Percentiles rank a stretch among this genome's conserved stretches.
Evolutionary conservation across 75 land plant species (phyloP).

Genomic region (Pinus taeda): DNA sequence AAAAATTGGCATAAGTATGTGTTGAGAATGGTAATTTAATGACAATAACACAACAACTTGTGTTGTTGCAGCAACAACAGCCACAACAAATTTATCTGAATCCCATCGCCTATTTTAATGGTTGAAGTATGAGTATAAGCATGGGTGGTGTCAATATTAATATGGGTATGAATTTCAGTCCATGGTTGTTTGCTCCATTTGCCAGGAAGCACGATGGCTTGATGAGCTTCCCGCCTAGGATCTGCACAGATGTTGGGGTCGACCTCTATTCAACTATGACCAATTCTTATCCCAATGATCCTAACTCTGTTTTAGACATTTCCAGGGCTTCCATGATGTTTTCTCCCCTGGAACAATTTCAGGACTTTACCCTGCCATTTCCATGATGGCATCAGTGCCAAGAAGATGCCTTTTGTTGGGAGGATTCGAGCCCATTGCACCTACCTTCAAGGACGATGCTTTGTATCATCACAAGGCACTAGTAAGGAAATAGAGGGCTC

Average conservation of each 20-base stretch:
- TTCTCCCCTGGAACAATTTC: slow-evolving; percentile 2
- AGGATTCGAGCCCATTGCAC: background rate
- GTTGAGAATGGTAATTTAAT: slow-evolving; percentile 65
- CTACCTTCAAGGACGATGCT: too few species aligned
- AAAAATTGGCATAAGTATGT: slow-evolving; percentile 59
- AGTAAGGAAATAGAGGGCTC: background rate
- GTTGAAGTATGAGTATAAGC: background rate
- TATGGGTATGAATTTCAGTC: background rate
- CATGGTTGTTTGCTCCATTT: slow-evolving; percentile 22
- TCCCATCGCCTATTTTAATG: background rate
- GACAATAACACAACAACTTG: slow-evolving; percentile 75
- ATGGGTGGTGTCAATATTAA: background rate
- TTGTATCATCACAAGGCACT: background rate
- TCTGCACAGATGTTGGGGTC: slow-evolving; percentile 11
- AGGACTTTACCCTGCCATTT: background rate
- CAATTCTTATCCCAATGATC: slow-evolving; percentile 14
- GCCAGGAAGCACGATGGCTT: slow-evolving; percentile 5
- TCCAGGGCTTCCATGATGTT: slow-evolving; percentile 3
- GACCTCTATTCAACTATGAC: slow-evolving; percentile 18
- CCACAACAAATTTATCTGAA: slow-evolving; percentile 24
- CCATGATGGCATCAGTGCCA: background rate
- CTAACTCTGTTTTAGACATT: slow-evolving; percentile 7
- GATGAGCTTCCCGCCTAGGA: background rate
- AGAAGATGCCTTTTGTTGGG: background rate
- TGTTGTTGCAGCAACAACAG: slow-evolving; percentile 62